Evolutionary conservation across 2,329 filamentous ascomycete species (phyloP).

Genomic region (Clonostachys chloroleuca): DNA sequence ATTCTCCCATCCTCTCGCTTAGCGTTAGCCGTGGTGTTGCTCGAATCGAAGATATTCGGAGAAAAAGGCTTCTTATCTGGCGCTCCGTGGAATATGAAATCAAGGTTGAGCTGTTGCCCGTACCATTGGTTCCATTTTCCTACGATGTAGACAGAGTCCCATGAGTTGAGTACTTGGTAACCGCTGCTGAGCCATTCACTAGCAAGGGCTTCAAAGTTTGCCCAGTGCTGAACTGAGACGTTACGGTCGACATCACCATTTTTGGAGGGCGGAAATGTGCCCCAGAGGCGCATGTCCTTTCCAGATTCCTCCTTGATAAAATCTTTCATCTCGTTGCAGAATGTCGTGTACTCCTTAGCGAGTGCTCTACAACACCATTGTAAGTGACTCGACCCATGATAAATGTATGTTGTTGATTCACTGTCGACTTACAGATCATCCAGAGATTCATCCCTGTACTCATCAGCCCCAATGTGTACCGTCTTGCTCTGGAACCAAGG

Average conservation of each 20-base stretch:
- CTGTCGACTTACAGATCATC: no score
- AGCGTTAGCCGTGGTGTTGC: constrained; percentile 9
- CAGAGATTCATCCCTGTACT: constrained; percentile 31
- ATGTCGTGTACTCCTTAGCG: constrained; percentile 42
- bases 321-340: constrained; percentile 34
- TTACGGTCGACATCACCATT: constrained; percentile 7
- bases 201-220: constrained; percentile 11
- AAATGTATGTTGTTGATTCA: no score
- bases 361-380: constrained; percentile 7
- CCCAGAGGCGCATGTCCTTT: constrained; percentile 49
- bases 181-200: constrained; percentile 11
- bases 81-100: constrained; percentile 22
- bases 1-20: constrained; percentile 5
- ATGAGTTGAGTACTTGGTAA: constrained; percentile 15
- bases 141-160: constrained; percentile 14
- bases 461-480: constrained; percentile 51
- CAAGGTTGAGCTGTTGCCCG: constrained; percentile 38
- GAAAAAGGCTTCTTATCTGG: constrained; percentile 7
- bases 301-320: constrained; percentile 35
- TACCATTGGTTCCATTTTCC: constrained; percentile 31
- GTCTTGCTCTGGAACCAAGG: constrained; percentile 52
- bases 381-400: no score
- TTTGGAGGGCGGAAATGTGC: constrained; percentile 25
- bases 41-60: constrained; percentile 13
- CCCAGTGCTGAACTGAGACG: constrained; percentile 29